Percentiles rank a stretch among this genome's conserved stretches.
phyloP scores from a whole-genome alignment of 805 yeast species.

The Pichia nanzhaoensis region DNA sequence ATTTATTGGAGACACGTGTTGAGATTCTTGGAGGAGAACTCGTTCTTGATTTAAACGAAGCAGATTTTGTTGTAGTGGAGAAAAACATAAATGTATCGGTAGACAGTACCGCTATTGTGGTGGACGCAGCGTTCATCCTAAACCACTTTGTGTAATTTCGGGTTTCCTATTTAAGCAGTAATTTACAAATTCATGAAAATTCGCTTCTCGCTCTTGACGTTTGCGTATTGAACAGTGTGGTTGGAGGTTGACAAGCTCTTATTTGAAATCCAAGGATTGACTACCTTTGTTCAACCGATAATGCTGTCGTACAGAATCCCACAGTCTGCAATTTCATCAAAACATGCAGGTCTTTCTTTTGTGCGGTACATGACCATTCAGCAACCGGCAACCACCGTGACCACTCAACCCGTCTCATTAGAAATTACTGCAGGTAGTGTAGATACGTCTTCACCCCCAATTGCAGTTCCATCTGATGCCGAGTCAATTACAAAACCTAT shows the following conservation, averaged over 20 bases:
- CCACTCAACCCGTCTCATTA: slow-evolving; percentile 11
- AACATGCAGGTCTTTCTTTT: not conserved
- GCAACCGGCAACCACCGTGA: slow-evolving; percentile 11
- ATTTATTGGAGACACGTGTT: slow-evolving; percentile 1
- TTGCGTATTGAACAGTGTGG: not conserved
- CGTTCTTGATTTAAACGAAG: not conserved
- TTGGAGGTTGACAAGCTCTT: too few species aligned
- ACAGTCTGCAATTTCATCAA: not conserved
- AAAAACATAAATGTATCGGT: too few species aligned
- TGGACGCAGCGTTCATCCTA: too few species aligned
- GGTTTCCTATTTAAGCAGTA: too few species aligned
- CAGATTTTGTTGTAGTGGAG: not conserved
- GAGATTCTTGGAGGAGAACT: slow-evolving; percentile 10
- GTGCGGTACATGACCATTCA: slow-evolving; percentile 17
- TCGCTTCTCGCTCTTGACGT: too few species aligned
- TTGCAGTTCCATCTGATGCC: not conserved
- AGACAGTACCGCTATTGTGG: too few species aligned
- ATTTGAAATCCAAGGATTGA: too few species aligned
- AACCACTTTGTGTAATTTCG: too few species aligned
- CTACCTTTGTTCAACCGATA: too few species aligned
- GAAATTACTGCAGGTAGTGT: slow-evolving; percentile 5
- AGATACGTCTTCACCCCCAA: not conserved
- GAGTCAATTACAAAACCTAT: slow-evolving; percentile 18
- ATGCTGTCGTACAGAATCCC: too few species aligned
- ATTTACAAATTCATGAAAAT: too few species aligned